Evolutionary conservation across 2,329 filamentous ascomycete species (phyloP), one percentile per base, ranked within the genome.

Genomic region (Calonectria pseudoturangicola): DNA sequence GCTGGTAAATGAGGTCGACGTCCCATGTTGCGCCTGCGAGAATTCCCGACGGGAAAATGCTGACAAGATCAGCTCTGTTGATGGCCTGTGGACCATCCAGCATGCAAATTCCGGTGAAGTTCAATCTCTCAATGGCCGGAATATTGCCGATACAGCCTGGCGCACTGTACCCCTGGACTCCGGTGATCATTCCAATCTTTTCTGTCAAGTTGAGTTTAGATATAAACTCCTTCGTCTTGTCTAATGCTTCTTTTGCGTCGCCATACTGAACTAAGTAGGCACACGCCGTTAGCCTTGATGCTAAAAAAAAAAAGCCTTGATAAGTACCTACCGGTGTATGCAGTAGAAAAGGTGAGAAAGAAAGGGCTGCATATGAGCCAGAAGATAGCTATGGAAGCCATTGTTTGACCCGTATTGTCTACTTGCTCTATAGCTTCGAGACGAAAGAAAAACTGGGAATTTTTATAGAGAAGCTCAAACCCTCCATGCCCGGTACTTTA

Each of bases 11-110:
- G 7, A 66, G 64, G n/a, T 66, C 33, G 7, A 21, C n/a, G 10
- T 66, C 48, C 64, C 64, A 66, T n/a, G 64, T 66, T 12, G 64
- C 64, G n/a, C 48, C 64, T 6, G 39, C 39, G 12, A 51, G 50
- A 41, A 66, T 54, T 18, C 64, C 64, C 13, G 48, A 56, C 10
- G 64, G 64, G 36, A 66, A 66, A 10, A 66, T 30, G 16, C 48
- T 66, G 6, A 66, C 27, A 13, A 30, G 47, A 45, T 66, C 64
- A 0, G 64, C 48, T 4, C 92, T 93, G 78, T 93, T 88, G 48
- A 87, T 33, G 1, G 56, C 66, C 21, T 39, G 47, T 16, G 66
- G 41, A 5, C 70, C 70, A 7, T 65, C 66, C 0, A 39, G 33
- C 41, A 69, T 60, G 66, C 68, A 70, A 12, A 66, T 18, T 1